Conservation (phyloP, 495 filamentous ascomycete species). For the Xylaria bambusicola region DNA sequence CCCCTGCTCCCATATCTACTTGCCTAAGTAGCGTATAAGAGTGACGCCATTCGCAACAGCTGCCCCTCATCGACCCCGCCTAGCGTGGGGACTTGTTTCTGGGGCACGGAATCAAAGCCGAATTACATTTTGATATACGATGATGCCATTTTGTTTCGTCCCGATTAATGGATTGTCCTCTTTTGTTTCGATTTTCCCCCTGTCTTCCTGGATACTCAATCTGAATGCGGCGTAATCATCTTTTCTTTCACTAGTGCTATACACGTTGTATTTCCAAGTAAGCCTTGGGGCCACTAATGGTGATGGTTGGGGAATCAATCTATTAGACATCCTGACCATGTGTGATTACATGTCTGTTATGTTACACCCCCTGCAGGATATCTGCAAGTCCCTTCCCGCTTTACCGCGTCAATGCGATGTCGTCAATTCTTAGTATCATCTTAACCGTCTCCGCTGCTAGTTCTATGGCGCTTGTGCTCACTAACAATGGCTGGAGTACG, state of each 20-base stretch:
- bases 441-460: conserved; percentile 97
- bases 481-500: conserved; percentile 91
- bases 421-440: conserved; percentile 97
- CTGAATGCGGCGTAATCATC: too few relatives aligned
- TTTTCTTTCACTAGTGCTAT: not conserved
- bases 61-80: conserved; percentile 10
- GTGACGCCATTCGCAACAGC: conserved; percentile 12
- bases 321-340: conserved; percentile 22
- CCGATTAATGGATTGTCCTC: too few relatives aligned
- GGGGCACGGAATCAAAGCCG: not conserved
- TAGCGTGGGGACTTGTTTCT: not conserved
- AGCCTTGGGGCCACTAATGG: not conserved
- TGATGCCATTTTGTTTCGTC: too few relatives aligned
- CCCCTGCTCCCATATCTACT: conserved; percentile 3
- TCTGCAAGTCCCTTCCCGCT: conserved; percentile 4
- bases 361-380: conserved; percentile 22
- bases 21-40: not conserved
- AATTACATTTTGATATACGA: too few relatives aligned
- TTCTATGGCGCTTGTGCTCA: conserved; percentile 96
- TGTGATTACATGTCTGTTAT: conserved; percentile 19
- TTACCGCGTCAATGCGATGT: conserved; percentile 66
- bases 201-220: too few relatives aligned
- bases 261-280: not conserved
- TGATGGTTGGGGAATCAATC: conserved; percentile 17
- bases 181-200: too few relatives aligned